These are phyloP conservation scores for Vickermania spadyakhi DNA, from an alignment of 208 protist species.

Conservation along the genomic window DNA sequence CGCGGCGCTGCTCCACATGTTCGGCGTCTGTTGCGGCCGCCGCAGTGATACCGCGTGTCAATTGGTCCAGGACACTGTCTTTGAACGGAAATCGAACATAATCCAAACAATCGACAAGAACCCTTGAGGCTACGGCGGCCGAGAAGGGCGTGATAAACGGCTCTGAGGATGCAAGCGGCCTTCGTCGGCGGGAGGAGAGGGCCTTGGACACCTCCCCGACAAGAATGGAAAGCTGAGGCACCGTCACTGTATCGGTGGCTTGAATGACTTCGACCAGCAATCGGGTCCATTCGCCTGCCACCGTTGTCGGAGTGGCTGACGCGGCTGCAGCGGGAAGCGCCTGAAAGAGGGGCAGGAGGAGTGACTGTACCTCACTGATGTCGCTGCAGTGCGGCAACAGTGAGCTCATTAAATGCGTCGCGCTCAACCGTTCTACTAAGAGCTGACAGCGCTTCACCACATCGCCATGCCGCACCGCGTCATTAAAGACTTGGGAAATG, in stretches of 20 bases:
- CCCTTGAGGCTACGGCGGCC: not conserved
- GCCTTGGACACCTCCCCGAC: not conserved
- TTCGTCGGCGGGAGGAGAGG: not conserved
- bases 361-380: not conserved
- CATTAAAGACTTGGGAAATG: slow-evolving; percentile 36
- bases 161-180: not conserved
- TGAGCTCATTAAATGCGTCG: not conserved
- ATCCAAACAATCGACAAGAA: not conserved
- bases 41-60: too few species aligned
- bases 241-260: not conserved
- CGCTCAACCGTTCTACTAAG: not conserved
- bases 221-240: not conserved
- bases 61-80: not conserved
- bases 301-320: not conserved
- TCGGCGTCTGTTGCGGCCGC: slow-evolving; percentile 1
- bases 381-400: not conserved
- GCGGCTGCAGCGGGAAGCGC: not conserved
- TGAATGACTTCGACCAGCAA: not conserved
- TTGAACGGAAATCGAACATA: not conserved
- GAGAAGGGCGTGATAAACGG: not conserved
- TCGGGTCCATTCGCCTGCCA: not conserved
- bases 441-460: slow-evolving; percentile 8
- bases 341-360: not conserved
- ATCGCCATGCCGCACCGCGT: slow-evolving; percentile 10
- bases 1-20: slow-evolving; percentile 3